Percentiles rank a stretch among this genome's conserved stretches.
Evolutionary conservation across 2,329 filamentous ascomycete genomes (phyloP).

Genomic region (Alternaria hordeiaustralica): DNA sequence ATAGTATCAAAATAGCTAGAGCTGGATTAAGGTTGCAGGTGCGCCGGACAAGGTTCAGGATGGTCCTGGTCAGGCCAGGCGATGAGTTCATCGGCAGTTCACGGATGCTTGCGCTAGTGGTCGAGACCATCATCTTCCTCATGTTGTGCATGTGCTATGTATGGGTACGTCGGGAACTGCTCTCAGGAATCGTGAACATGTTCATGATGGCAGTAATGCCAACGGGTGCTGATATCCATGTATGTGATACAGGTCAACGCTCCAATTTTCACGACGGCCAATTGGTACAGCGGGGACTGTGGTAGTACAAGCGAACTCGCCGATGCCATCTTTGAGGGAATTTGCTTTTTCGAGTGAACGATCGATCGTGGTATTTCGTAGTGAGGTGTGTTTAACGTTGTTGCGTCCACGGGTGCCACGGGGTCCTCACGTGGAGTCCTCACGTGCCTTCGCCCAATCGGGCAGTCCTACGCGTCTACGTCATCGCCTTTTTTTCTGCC

Average conservation of each 20-base stretch:
- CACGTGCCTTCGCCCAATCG: neutral
- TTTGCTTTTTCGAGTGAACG: neutral
- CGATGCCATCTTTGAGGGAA: neutral
- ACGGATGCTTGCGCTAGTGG: slow-evolving; percentile 1
- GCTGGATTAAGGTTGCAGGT: slow-evolving; percentile 6
- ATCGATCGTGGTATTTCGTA: neutral
- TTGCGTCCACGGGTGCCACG: neutral
- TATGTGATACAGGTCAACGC: neutral
- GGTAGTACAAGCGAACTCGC: neutral
- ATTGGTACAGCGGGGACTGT: neutral
- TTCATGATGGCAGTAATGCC: neutral
- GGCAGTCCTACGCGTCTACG: slow-evolving; percentile 12
- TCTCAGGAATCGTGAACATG: neutral
- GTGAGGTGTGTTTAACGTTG: neutral
- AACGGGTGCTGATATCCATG: neutral
- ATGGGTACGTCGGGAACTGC: neutral
- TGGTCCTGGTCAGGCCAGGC: neutral
- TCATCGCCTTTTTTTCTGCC: slow-evolving; percentile 8
- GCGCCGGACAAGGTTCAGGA: neutral
- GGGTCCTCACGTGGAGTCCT: neutral
- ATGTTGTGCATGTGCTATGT: neutral
- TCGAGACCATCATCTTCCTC: neutral
- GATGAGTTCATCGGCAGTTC: slow-evolving; percentile 4
- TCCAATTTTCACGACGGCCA: neutral
- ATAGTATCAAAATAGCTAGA: neutral